Conservation (phyloP, 169 alveolate genomes). For the Cryptosporidium sp. region DNA sequence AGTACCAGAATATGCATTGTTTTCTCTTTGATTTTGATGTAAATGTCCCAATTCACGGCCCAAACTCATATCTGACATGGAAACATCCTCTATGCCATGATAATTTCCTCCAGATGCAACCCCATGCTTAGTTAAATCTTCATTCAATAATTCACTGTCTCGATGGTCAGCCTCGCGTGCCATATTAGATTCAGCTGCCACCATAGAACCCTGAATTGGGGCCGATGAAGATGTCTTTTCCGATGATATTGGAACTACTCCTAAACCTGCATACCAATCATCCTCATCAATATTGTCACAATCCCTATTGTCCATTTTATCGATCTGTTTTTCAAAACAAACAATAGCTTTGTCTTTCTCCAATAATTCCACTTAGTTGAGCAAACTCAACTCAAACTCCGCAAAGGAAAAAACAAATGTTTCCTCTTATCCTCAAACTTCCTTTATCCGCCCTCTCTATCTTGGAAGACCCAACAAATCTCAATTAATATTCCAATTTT, state of each 20-base stretch:
- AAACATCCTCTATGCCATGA: background rate
- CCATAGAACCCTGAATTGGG: background rate
- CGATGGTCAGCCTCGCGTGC: background rate
- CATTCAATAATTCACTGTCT: background rate
- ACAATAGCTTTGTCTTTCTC: slow-evolving; percentile 5
- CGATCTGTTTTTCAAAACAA: background rate
- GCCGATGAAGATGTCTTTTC: slow-evolving; percentile 33
- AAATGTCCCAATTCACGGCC: background rate
- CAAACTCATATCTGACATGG: background rate
- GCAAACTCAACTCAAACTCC: background rate
- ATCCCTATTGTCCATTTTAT: slow-evolving; percentile 59
- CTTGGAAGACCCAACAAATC: background rate
- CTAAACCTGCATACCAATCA: slow-evolving; percentile 76
- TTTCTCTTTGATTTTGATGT: background rate
- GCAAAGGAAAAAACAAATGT: background rate
- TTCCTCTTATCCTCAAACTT: background rate
- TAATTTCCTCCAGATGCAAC: background rate
- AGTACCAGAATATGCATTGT: background rate
- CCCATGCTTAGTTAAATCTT: background rate
- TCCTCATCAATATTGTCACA: slow-evolving; percentile 66
- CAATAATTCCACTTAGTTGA: background rate
- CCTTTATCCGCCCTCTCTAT: background rate
- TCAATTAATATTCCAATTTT: background rate
- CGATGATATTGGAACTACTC: slow-evolving; percentile 50
- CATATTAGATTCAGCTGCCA: background rate